Base-by-base conservation (phyloP, 495 filamentous ascomycete genomes). In the Pseudevernia furfuracea region DNA sequence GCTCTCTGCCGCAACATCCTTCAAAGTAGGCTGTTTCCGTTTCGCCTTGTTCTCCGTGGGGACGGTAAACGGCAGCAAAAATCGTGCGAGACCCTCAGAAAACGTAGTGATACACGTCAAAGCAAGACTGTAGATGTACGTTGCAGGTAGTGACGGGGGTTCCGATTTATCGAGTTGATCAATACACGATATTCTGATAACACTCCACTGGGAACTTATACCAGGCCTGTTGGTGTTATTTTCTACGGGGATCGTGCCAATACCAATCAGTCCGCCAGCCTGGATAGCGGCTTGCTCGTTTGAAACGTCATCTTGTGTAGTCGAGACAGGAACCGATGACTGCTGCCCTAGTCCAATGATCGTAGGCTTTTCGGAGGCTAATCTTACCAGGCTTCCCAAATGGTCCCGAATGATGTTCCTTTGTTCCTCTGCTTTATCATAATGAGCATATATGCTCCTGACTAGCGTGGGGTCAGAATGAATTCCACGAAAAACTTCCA, bases 141-240 rank as follows among this genome's bases (percentile, higher is more conserved):
- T 95, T 59, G 96, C 92, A 2, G 94, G 94, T 48, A 94, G 82
- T 12, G 74, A 61, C 6, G 93, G 91, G 7, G 94, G 81, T 39
- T 97, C 93, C 4, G 84, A 80, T 73, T 98, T 98, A 76, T 98
- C 94, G 15, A 97, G 83, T 58, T 96, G 88, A 63, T 98, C 94
- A 46, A 97, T 88, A 72, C 92, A 97, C 32, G 92, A 87, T 25
- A 90, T 90, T 61, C 90, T 81, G 69, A 95, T 84, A 28, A 87
- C 81, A 77, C 95, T 97, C 92, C 91, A 97, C 69, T 92, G 87
- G 36, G 78, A 84, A 73, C 91, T 96, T 69, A 98, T 90, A 9
- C 90, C 94, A 52, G 80, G 72, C 0, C 84, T 84, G 67, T 83
- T 87, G 41, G 80, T 77, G 28, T 86, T 85, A 44, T 82, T 83